Base-by-base conservation (phyloP, 495 filamentous ascomycete species). In the Margaritispora aquatica region DNA sequence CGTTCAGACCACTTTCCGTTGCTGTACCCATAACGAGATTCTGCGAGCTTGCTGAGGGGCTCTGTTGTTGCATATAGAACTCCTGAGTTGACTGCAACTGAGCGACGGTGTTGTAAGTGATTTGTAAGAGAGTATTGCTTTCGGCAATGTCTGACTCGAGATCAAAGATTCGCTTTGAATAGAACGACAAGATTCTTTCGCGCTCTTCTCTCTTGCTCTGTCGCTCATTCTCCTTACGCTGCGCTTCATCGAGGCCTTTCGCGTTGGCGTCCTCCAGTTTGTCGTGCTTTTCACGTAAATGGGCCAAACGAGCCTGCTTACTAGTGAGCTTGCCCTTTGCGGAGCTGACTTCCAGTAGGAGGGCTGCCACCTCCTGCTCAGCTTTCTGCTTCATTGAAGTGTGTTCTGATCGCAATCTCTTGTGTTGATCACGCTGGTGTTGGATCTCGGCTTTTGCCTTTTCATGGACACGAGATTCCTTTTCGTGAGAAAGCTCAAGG, bases 321-420 rank as follows among this genome's bases (percentile, higher is more conserved):
- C 88, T 86, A 70, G 95, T 91, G 29, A 82, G 81, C 71, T 91
- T 90, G 57, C 88, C 85, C 59, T 88, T 75, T n/a, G 83, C 74
- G 55, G 80, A 76, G 17, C 74, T 74, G 58, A 88, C 74, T 56
- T 96, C 92, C 23, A 82, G 78, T 55, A 89, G 83, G 48, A 90
- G 70, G 1, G 77, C 66, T 56, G 83, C 79, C 55, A 86, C 71
- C 56, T 90, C 79, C 57, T 82, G 83, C 58, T 89, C 84, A 23
- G 83, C 79, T 29, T 81, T 76, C 44, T 78, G 71, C 63, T 88
- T 89, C 66, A 81, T 81, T 50, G 77, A 75, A 54, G 83, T 74
- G 49, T 89, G 75, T 7, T 82, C 77, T 34, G 83, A 77, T 50
- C 83, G 81, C 5, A 77, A 77, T 26, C 77, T 62, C 31, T 87